phyloP scores from a whole-genome alignment of 805 yeast genomes.

The Debaryomyces castellii region DNA sequence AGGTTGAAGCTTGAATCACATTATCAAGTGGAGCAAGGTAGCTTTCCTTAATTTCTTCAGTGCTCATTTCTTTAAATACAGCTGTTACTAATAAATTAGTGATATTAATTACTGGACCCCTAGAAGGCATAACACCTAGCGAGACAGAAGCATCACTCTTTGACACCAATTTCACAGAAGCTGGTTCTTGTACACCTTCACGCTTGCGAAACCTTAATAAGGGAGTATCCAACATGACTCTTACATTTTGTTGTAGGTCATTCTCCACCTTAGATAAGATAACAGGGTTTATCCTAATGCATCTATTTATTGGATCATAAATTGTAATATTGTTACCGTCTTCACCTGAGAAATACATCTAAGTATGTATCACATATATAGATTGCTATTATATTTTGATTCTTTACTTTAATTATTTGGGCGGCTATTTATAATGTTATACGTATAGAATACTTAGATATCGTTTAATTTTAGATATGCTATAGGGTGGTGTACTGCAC shows the following conservation, averaged over 20 bases:
- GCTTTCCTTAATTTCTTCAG: background rate
- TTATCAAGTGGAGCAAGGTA: conserved; percentile 5
- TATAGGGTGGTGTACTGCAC: no score
- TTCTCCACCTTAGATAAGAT: background rate
- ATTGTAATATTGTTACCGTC: background rate
- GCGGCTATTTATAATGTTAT: background rate
- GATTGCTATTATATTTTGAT: background rate
- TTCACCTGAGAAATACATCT: conserved; percentile 5
- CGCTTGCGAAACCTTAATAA: background rate
- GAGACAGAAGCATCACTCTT: conserved; percentile 2
- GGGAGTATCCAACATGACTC: conserved; percentile 3
- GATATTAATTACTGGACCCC: background rate
- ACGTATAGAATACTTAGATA: no score
- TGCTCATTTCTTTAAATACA: conserved; percentile 2
- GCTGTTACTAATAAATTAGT: background rate
- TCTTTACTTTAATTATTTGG: background rate
- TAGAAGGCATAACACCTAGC: background rate
- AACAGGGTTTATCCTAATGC: background rate
- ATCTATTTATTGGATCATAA: background rate
- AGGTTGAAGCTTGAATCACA: background rate
- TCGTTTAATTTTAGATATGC: no score
- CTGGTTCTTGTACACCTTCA: background rate
- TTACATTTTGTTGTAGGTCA: background rate
- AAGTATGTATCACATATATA: background rate
- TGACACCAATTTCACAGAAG: background rate